Conservation (phyloP, 805 yeast genomes). For the Candida vaughaniae region DNA sequence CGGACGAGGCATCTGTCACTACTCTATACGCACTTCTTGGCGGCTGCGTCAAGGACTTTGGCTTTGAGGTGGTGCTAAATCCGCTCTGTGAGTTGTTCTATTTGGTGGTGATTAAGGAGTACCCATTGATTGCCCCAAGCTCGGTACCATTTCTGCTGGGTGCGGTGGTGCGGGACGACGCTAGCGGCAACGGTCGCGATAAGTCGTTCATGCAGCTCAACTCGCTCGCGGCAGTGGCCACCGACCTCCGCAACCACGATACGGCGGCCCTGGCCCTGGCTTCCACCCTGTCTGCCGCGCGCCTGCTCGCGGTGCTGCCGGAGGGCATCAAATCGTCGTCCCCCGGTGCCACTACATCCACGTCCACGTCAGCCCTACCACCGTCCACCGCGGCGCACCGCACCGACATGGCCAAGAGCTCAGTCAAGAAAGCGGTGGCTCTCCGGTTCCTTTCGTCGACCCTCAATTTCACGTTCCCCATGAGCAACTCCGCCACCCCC, state of each 20-base stretch:
- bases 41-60: conserved; percentile 73
- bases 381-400: no score
- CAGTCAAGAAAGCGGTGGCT: conserved; percentile 27
- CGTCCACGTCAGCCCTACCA: no score
- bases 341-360: no score
- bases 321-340: not conserved
- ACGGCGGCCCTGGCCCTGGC: conserved; percentile 29
- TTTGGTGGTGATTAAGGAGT: conserved; percentile 57
- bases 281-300: conserved; percentile 18
- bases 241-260: conserved; percentile 13
- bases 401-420: not conserved
- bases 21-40: conserved; percentile 63
- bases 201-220: conserved; percentile 18
- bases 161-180: not conserved
- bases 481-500: conserved; percentile 73
- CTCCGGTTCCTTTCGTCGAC: conserved; percentile 53
- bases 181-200: not conserved
- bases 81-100: conserved; percentile 70
- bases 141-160: conserved; percentile 25
- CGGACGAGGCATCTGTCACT: conserved; percentile 52
- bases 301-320: conserved; percentile 2
- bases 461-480: conserved; percentile 65
- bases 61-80: conserved; percentile 66
- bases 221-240: conserved; percentile 37
- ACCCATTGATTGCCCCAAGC: conserved; percentile 57